phyloP scores from a whole-genome alignment of 2,329 filamentous ascomycete genomes.

The Trichoderma sp. region DNA sequence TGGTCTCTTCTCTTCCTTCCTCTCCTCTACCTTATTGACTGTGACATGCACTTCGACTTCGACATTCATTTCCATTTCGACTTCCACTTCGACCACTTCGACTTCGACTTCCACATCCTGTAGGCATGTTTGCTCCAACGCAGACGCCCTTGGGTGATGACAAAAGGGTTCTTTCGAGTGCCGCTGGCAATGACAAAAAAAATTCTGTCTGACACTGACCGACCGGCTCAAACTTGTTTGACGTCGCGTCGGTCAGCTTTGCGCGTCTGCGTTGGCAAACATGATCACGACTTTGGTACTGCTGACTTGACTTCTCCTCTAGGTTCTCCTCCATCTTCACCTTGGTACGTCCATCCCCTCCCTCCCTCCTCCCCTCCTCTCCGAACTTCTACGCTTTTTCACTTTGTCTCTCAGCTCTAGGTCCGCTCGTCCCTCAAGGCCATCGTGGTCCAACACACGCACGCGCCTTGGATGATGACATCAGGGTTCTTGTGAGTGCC shows the following conservation, averaged over 20 bases:
- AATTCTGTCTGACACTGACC: background rate
- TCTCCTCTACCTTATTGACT: background rate
- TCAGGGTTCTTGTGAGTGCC: background rate
- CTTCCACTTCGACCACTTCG: background rate
- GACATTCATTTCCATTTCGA: background rate
- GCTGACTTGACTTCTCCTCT: no score
- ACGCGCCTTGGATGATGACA: background rate
- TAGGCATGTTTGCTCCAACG: background rate
- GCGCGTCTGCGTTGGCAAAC: no score
- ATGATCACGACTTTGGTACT: no score
- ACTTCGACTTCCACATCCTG: background rate
- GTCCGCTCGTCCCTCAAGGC: no score
- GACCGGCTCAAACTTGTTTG: background rate
- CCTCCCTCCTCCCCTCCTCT: no score
- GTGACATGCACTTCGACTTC: background rate
- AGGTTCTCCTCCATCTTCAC: background rate
- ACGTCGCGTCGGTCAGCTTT: no score
- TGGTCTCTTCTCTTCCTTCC: background rate
- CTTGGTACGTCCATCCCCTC: background rate
- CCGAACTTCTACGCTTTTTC: no score
- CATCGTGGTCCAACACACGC: background rate
- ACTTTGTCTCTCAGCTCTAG: background rate
- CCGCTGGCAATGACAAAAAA: constrained; percentile 1
- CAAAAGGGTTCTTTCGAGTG: constrained; percentile 4
- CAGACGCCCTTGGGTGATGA: background rate